Base-by-base conservation (phyloP, 306 rosid genomes). In the Echinosophora koreensis region DNA sequence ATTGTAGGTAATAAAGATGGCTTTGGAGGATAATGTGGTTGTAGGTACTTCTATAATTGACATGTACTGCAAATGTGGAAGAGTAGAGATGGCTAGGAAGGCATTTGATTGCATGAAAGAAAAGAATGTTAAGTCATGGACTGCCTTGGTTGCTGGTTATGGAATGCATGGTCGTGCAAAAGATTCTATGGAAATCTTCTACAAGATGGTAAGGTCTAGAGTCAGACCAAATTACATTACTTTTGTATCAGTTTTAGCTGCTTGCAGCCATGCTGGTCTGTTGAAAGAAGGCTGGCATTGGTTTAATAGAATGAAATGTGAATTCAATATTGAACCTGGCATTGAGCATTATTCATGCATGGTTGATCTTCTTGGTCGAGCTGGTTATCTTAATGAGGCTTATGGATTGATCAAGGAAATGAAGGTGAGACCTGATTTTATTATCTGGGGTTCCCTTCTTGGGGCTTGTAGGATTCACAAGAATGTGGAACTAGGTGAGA, bases 291-390 rank as follows among this genome's bases (percentile, higher is more conserved):
- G 94, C 22, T 86, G 93, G 94, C 86, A 87, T 77, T 90, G 92
- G 96, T 90, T 92, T 78, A 87, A 83, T 68, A 73, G 85, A 79
- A 89, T 89, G 97, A 83, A 47, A 67, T 60, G 39, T 59, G 83
- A 89, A 60, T 92, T 81, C 65, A 50, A 81, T 73, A 85, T 90
- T 54, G 87, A 89, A 77, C 97, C 91, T 14, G 89, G 96, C 52
- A 84, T 89, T 74, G 94, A 92, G 87, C 94, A 92, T 81, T 89
- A 84, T 70, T 88, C 90, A 3, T 90, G 91, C 87, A 86, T 90
- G 91, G 95, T 90, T 71, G 94, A 92, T 74, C 96, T 90, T 68
- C 90, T 92, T 12, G 97, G 93, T 50, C 91, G 91, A 67, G 90
- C 89, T 16, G 96, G 97, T 63, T 73, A 82, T 72, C 92, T 92